A percentile compares a stretch with the other conserved stretches of the same genome.
These are phyloP conservation scores for Sarocladiaceae sp. DNA, from an alignment of 2,329 filamentous ascomycete genomes.

Conservation along the genomic window DNA sequence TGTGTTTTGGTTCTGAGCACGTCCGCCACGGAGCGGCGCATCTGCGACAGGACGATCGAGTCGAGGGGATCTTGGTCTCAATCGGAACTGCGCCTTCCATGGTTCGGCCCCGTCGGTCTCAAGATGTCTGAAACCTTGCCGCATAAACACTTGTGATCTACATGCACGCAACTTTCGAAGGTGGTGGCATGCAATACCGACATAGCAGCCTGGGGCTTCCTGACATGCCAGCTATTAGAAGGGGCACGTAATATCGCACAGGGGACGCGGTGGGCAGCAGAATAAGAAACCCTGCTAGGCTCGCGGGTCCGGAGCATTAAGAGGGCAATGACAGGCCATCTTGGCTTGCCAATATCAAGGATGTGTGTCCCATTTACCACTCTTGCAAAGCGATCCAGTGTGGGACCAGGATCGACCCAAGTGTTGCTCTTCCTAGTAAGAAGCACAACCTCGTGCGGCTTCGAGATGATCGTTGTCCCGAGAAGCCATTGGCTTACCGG, in stretches of 20 bases:
- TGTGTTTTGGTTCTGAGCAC: background rate
- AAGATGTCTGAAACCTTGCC: constrained; percentile 6
- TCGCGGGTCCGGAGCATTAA: background rate
- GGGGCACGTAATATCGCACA: background rate
- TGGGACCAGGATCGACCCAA: background rate
- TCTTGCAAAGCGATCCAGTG: background rate
- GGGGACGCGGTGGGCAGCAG: background rate
- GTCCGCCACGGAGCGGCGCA: background rate
- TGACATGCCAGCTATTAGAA: background rate
- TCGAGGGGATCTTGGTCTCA: background rate
- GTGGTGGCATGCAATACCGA: constrained; percentile 4
- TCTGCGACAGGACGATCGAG: background rate
- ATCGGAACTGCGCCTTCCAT: constrained; percentile 1
- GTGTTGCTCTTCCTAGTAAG: background rate
- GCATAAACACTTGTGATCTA: constrained; percentile 6
- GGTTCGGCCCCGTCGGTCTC: constrained; percentile 9
- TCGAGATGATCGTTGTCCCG: no score
- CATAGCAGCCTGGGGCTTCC: background rate
- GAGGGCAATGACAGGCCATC: background rate
- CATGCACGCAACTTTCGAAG: background rate
- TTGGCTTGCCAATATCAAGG: constrained; percentile 4
- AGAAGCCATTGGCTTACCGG: no score
- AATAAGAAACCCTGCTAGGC: background rate
- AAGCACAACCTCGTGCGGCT: no score
- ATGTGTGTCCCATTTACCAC: constrained; percentile 9